These are phyloP conservation scores for Alloteropsis semialata DNA, from an alignment of 176 grass and related monocot species.

Conservation along the genomic window DNA sequence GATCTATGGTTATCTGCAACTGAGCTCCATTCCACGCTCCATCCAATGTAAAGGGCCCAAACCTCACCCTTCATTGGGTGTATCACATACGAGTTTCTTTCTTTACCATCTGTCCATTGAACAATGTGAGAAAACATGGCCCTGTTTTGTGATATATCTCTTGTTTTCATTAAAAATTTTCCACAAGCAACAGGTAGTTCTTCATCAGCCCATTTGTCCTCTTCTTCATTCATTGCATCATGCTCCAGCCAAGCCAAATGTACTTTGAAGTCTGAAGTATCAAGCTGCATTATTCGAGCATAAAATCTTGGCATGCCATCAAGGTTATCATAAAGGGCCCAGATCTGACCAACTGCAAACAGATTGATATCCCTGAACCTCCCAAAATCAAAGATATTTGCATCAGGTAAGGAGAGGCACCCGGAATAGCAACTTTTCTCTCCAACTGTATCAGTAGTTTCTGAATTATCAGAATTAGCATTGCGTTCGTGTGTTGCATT, in stretches of 20 bases:
- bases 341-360: slow-evolving; percentile 70
- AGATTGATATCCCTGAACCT: slow-evolving; percentile 46
- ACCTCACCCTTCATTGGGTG: slow-evolving; percentile 64
- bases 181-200: slow-evolving; percentile 81
- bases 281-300: slow-evolving; percentile 55
- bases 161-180: slow-evolving; percentile 46
- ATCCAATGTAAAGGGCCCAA: slow-evolving; percentile 80
- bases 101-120: slow-evolving; percentile 51
- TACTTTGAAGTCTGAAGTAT: slow-evolving; percentile 52
- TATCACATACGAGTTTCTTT: slow-evolving; percentile 56
- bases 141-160: slow-evolving; percentile 44
- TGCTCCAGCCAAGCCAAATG: slow-evolving; percentile 70
- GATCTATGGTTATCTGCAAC: slow-evolving; percentile 56
- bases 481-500: slow-evolving; percentile 18
- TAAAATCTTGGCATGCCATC: slow-evolving; percentile 90
- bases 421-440: slow-evolving; percentile 14
- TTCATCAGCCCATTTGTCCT: slow-evolving; percentile 53
- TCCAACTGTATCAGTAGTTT: slow-evolving; percentile 22
- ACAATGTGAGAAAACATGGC: slow-evolving; percentile 81
- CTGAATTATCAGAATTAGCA: background rate
- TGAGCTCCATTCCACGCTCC: slow-evolving; percentile 65
- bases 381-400: slow-evolving; percentile 76
- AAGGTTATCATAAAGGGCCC: slow-evolving; percentile 77
- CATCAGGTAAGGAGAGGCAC: slow-evolving; percentile 51
- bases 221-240: slow-evolving; percentile 41